Conservation (phyloP, 805 yeast species). For the Zygosaccharomyces gambellarensis region DNA sequence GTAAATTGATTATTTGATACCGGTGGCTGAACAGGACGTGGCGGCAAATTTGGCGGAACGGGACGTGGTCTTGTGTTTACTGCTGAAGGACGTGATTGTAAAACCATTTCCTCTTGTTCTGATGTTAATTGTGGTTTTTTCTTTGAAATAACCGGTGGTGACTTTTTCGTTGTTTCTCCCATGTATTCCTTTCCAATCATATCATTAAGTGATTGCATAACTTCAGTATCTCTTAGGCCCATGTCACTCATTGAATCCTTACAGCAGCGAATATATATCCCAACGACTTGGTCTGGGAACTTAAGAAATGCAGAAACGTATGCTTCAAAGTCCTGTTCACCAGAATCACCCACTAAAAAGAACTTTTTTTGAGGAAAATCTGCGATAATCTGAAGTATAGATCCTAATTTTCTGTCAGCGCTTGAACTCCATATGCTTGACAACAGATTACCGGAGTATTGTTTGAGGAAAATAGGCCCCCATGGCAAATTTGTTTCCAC, state of each 20-base stretch:
- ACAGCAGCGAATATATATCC: slow-evolving; percentile 78
- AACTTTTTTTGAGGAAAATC: slow-evolving; percentile 79
- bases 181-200: slow-evolving; percentile 27
- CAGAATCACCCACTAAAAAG: slow-evolving; percentile 89
- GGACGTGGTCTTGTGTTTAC: slow-evolving; percentile 12
- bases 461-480: slow-evolving; percentile 84
- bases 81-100: slow-evolving; percentile 3
- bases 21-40: slow-evolving; percentile 32
- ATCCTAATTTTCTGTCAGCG: slow-evolving; percentile 67
- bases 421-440: slow-evolving; percentile 84
- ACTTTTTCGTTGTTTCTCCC: slow-evolving; percentile 8
- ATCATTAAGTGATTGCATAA: slow-evolving; percentile 31
- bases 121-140: slow-evolving; percentile 21
- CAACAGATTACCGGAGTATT: slow-evolving; percentile 75
- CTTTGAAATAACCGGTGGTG: slow-evolving; percentile 26
- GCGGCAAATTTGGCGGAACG: slow-evolving; percentile 17
- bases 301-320: slow-evolving; percentile 62
- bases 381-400: slow-evolving; percentile 54
- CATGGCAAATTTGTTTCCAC: slow-evolving; percentile 50
- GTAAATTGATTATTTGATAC: slow-evolving; percentile 17
- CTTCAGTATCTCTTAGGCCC: slow-evolving; percentile 35
- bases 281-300: slow-evolving; percentile 61
- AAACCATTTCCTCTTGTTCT: slow-evolving; percentile 15
- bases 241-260: slow-evolving; percentile 58
- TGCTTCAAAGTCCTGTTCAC: slow-evolving; percentile 92